phyloP scores from a whole-genome alignment of 2,329 filamentous ascomycete genomes.

The Huntiella bhutanensis region DNA sequence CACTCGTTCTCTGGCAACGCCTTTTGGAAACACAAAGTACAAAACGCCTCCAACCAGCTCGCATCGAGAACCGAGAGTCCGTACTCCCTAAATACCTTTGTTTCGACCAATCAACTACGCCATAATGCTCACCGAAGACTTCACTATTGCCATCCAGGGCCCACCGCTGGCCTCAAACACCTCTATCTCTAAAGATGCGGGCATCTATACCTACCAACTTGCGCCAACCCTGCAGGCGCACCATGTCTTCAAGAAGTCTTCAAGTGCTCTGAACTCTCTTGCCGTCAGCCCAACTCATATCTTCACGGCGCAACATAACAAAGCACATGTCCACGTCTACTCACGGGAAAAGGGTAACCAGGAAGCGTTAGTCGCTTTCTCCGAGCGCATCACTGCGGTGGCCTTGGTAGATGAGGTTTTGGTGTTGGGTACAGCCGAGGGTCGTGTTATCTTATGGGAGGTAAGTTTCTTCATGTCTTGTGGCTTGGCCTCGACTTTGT shows the following conservation, averaged over 20 bases:
- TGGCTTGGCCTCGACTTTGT: background rate
- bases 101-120: background rate
- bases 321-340: conserved; percentile 86
- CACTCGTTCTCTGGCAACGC: no score
- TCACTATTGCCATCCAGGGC: conserved; percentile 39
- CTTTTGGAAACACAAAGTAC: no score
- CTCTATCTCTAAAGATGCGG: conserved; percentile 55
- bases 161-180: conserved; percentile 41
- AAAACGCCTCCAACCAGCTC: no score
- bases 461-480: conserved; percentile 27
- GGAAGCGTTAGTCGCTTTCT: conserved; percentile 73
- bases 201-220: conserved; percentile 69
- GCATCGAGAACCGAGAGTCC: no score
- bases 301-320: conserved; percentile 80
- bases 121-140: conserved; percentile 39
- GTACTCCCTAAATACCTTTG: no score
- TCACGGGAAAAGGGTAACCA: conserved; percentile 66
- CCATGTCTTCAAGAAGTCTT: conserved; percentile 78
- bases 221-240: conserved; percentile 61
- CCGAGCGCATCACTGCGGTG: conserved; percentile 67
- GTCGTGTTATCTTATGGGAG: conserved; percentile 84
- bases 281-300: conserved; percentile 67
- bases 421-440: conserved; percentile 65
- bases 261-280: conserved; percentile 57
- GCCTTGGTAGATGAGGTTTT: conserved; percentile 54